These are phyloP conservation scores for Aspergillus calidoustus DNA, from an alignment of 2,329 filamentous ascomycete genomes.

Conservation along the genomic window DNA sequence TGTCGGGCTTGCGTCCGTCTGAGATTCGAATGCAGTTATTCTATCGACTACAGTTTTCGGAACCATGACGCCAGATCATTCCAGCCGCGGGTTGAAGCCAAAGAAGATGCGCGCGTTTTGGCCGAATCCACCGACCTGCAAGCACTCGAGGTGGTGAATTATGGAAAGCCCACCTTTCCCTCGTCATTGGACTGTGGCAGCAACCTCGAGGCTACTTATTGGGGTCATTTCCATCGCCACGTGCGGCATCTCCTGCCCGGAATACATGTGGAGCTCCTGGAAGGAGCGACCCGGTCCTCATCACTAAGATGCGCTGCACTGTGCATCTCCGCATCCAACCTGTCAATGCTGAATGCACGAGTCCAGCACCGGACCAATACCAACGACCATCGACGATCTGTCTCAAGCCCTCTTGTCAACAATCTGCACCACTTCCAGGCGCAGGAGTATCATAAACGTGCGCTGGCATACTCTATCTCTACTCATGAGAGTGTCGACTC, in stretches of 20 bases:
- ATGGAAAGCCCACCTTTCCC: background rate
- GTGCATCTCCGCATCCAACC: conserved; percentile 24
- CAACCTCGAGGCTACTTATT: background rate
- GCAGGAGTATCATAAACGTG: background rate
- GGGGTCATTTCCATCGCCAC: background rate
- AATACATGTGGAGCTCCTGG: background rate
- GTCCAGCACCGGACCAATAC: conserved; percentile 12
- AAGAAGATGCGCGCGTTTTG: background rate
- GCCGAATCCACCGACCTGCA: background rate
- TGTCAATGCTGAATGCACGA: conserved; percentile 21
- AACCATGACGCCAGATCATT: conserved; percentile 7
- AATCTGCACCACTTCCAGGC: background rate
- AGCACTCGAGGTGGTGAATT: background rate
- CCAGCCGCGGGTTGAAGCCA: background rate
- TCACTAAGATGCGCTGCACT: conserved; percentile 8
- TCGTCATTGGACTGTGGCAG: background rate
- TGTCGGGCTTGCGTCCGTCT: conserved; percentile 21
- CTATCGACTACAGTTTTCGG: conserved; percentile 18
- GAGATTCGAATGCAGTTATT: conserved; percentile 22
- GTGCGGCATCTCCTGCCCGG: background rate
- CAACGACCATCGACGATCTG: background rate
- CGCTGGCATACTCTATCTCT: background rate
- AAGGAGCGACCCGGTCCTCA: background rate
- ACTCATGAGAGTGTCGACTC: background rate
- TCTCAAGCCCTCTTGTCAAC: conserved; percentile 1